Percentiles rank a stretch among this genome's conserved stretches.
These are phyloP conservation scores for Schoenoplectus triqueter DNA, from an alignment of 202 grass and related monocot genomes.

Conservation along the genomic window DNA sequence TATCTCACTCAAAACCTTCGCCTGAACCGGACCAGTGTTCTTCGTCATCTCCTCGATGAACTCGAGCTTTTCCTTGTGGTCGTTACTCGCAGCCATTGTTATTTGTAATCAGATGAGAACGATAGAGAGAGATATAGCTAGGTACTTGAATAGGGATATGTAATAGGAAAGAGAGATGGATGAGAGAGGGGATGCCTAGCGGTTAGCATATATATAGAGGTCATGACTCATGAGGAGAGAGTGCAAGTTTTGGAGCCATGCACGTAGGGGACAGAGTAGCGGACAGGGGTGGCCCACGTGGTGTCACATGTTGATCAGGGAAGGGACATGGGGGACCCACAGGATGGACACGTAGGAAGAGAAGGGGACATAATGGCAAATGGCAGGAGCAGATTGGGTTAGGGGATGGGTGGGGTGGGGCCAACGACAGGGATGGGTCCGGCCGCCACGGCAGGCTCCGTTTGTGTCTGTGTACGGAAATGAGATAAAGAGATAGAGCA, in stretches of 20 bases:
- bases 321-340: conserved; percentile 53
- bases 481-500: neutral
- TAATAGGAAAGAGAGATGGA: conserved; percentile 20
- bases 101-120: neutral
- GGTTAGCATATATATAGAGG: conserved; percentile 54
- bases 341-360: conserved; percentile 57
- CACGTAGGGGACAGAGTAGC: conserved; percentile 50
- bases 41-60: conserved; percentile 81
- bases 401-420: neutral
- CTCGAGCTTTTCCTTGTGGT: conserved; percentile 73
- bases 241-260: conserved; percentile 41
- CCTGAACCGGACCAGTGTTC: conserved; percentile 59
- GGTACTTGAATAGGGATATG: too few relatives aligned
- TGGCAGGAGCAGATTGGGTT: conserved; percentile 32
- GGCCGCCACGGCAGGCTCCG: conserved; percentile 37
- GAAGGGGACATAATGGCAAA: conserved; percentile 22
- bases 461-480: conserved; percentile 14
- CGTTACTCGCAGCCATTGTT: conserved; percentile 50
- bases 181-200: conserved; percentile 32
- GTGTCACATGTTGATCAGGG: conserved; percentile 36
- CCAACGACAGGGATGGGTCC: conserved; percentile 7
- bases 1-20: conserved; percentile 63
- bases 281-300: conserved; percentile 57
- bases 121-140: neutral
- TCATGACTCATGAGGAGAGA: neutral